Base-by-base conservation (phyloP, 225 moss, liverwort and hornwort species). In the Polytrichum formosum region DNA sequence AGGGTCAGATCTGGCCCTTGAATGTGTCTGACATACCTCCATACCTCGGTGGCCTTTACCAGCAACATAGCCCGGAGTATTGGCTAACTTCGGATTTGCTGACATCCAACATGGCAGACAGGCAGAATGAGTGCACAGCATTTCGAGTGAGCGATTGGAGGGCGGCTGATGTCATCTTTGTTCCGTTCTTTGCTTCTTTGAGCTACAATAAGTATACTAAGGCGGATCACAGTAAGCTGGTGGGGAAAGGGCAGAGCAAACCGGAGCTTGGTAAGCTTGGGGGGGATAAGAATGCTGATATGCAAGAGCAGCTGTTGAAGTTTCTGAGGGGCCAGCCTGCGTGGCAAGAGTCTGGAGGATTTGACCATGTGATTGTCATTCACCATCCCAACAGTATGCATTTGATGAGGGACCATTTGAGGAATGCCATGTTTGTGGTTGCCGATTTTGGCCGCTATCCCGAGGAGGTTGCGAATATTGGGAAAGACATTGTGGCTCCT, bases 41-140 rank as follows among this genome's bases (percentile, higher is more conserved):
- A 4, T 93, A 93, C 46, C 85, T 77, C 1, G 91, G 91, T 13
- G 91, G 91, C 5, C 75, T 93, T 55, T 89, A 93, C 67, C 80
- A 80, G 73, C 93, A 91, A 61, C 93, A 91, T 77, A 93, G 93
- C 58, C 80, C 80, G 10, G 89, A 93, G 78, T 91, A 91, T 61
- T 93, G 91, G 91, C 75, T 93, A 20, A 84, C 89, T 1, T 75
- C 85, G 1, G 93, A 93, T 71, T 33, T 91, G 7, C 75, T 93
- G 5, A 89, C 85, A 8, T 87, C 88, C 28, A 77, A 74, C 23
- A 55, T 74, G 64, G 61, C 83, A 0, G 85, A 80, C 18, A 81
- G 91, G 28, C 53, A 35, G 33, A 69, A 63, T 28, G 71, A 67
- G 22, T 93, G 93, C 78, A 89, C 89, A 21, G 93, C 89, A 21